Conservation (phyloP, 257 asterid genomes). For the Nicotiana tomentosiformis region DNA sequence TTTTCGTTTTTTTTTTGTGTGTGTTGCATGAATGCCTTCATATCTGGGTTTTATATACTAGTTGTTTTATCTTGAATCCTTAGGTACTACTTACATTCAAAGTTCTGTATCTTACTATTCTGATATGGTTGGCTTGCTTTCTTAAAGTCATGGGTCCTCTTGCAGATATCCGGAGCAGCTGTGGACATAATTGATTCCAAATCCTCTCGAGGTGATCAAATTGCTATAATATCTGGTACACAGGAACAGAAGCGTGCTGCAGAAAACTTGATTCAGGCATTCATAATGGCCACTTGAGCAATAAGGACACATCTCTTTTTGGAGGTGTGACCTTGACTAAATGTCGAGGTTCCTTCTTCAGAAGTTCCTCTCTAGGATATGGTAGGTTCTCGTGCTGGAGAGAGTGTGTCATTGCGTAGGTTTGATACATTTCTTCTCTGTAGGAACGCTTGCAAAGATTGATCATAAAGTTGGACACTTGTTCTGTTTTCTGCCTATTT, state of each 20-base stretch:
- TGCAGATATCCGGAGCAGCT: slow-evolving; percentile 94
- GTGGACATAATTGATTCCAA: slow-evolving; percentile 71
- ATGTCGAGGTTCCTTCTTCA: slow-evolving; percentile 14
- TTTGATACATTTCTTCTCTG: slow-evolving; percentile 33
- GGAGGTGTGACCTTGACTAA: slow-evolving; percentile 26
- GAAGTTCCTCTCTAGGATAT: slow-evolving; percentile 37
- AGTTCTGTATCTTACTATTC: neutral
- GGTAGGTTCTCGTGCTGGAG: slow-evolving; percentile 32
- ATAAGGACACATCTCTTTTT: slow-evolving; percentile 21
- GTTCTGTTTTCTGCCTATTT: slow-evolving; percentile 26
- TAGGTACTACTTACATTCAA: neutral
- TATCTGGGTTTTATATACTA: neutral
- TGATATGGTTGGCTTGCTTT: neutral
- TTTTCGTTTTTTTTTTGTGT: neutral
- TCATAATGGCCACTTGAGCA: slow-evolving; percentile 76
- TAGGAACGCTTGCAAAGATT: slow-evolving; percentile 35
- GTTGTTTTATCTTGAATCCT: neutral
- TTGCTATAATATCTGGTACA: slow-evolving; percentile 84
- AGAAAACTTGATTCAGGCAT: slow-evolving; percentile 91
- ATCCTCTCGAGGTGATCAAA: slow-evolving; percentile 80
- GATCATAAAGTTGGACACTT: slow-evolving; percentile 27
- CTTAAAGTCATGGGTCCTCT: slow-evolving; percentile 27
- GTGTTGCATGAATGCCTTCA: neutral
- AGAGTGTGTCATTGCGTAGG: slow-evolving; percentile 23
- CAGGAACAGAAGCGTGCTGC: slow-evolving; percentile 90